Percentiles rank a stretch among this genome's conserved stretches.
phyloP scores from a whole-genome alignment of 169 alveolate species.

The Cryptosporidium xiaoi region DNA sequence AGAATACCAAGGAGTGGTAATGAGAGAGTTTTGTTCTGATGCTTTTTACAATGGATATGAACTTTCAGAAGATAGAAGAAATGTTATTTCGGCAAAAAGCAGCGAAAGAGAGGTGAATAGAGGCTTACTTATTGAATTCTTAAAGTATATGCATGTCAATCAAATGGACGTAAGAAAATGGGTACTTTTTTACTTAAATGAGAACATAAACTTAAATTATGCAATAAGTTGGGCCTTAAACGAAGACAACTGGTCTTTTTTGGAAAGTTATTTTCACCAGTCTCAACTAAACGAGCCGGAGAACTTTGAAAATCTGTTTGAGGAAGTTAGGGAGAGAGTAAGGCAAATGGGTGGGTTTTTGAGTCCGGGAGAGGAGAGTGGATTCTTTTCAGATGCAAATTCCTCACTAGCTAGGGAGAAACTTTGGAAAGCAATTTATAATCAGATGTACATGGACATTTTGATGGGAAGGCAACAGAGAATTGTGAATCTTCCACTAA shows the following conservation, averaged over 20 bases:
- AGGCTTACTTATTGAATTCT: conserved; percentile 48
- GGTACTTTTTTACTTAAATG: conserved; percentile 57
- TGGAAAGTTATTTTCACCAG: conserved; percentile 32
- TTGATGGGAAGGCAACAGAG: conserved; percentile 49
- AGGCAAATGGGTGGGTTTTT: conserved; percentile 73
- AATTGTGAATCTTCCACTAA: conserved; percentile 50
- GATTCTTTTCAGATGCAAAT: conserved; percentile 13
- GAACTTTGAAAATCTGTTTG: conserved; percentile 41
- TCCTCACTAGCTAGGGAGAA: conserved; percentile 22
- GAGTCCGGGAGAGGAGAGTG: conserved; percentile 8
- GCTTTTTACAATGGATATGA: conserved; percentile 61
- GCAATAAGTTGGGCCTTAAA: conserved; percentile 65
- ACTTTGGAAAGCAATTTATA: conserved; percentile 60
- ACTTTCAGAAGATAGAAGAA: neutral
- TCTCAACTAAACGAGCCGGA: conserved; percentile 62
- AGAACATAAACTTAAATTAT: conserved; percentile 38
- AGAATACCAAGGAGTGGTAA: conserved; percentile 55
- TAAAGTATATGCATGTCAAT: conserved; percentile 40
- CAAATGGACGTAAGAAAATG: conserved; percentile 56
- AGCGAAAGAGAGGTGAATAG: conserved; percentile 55
- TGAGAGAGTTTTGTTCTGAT: conserved; percentile 61
- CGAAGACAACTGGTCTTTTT: conserved; percentile 66
- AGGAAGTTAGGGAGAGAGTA: conserved; percentile 65
- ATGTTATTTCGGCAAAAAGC: conserved; percentile 37
- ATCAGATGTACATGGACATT: conserved; percentile 57